Evolutionary conservation across 2,329 filamentous ascomycete genomes (phyloP), one percentile per base, ranked within the genome.

Genomic region (Alternaria rosae): DNA sequence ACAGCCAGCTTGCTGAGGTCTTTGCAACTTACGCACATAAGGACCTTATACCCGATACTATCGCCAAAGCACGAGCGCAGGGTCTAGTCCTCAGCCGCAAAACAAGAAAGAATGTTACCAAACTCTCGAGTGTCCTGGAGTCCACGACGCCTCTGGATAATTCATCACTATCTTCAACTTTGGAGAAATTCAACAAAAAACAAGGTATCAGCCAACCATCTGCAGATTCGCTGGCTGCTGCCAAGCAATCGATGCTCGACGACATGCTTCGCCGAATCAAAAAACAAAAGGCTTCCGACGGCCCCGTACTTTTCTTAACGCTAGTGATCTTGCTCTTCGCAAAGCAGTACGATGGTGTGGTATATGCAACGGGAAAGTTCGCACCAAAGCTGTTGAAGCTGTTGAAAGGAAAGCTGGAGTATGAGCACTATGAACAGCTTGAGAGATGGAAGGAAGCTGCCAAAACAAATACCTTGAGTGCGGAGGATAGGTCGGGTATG

Each of bases 341-440:
- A 6, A 71, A 63, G 45, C 58, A 74, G 15, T 52, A 71, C 9
- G 62, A 66, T 20, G 79, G 78, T 15, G 63, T 81, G 1, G 67
- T 81, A 17, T 81, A 81, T 57, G 78, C 79, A 10, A 80, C 78
- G 38, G 79, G 79, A 8, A 80, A 79, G 63, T 80, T 78, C 60
- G 78, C 78, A 42, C 79, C 79, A 1, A 80, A 77, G 64, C 50
- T 81, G 53, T 59, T 81, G 47, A 81, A 77, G 60, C 62, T 73
- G 54, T 57, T 81, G 28, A 79, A 78, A 57, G 48, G 63, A 4
- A 55, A 41, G 7, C 28, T 76, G 17, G 53, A 57, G 3, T 54
- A 55, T 6, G 75, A 69, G 32, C 62, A 72, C 48, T 77, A 78
- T 54, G 71, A 66, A 26, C 65, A 64, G 53, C 48, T 80, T 30